Base-by-base conservation (phyloP, 2,329 filamentous ascomycete species). In the Talaromyces islandicus region DNA sequence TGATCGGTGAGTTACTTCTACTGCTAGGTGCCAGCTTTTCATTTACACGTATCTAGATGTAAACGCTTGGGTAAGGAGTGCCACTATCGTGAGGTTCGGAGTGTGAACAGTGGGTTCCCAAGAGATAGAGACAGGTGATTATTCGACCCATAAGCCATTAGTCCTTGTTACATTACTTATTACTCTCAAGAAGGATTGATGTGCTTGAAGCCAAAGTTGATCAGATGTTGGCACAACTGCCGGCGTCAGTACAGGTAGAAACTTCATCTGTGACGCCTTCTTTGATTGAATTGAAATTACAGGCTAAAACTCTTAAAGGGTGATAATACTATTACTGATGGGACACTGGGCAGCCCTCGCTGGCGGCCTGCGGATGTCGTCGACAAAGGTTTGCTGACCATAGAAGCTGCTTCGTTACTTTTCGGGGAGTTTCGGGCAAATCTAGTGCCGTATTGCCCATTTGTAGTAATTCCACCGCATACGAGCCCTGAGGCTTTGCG, bases 21-120 rank as follows among this genome's bases (percentile, higher is more conserved):
- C 5, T 38, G 35, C 1, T 38, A n/a, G 35, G 14, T 7, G 35
- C 17, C n/a, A 38, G 27, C 21, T 38, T 38, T 25, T 32, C n/a
- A 4, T 11, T 6, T 30, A n/a, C 7, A 5, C 35, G 14, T 38
- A n/a, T 38, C 35, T 38, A 75, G 74, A 61, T 77, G 74, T 52
- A 65, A 66, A 29, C 71, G 75, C n/a, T 64, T 76, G 32, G 67
- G 69, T 21, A 74, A 74, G 57, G 66, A 71, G 52, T 77, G 74
- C 5, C 70, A 72, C 27, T 71, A 66, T 46, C 56, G 75, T 60
- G 73, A 70, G 29, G 70, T 69, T 30, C 65, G 71, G 35, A 75
- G 35, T 38, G 35, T 38, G 35, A 38, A n/a, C 5, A 38, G 35
- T 38, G 35, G 14, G 6, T n/a, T n/a, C 14, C 35, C 35, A n/a